Base-by-base conservation (phyloP, 2,329 filamentous ascomycete genomes). In the Piedraia hortae region DNA sequence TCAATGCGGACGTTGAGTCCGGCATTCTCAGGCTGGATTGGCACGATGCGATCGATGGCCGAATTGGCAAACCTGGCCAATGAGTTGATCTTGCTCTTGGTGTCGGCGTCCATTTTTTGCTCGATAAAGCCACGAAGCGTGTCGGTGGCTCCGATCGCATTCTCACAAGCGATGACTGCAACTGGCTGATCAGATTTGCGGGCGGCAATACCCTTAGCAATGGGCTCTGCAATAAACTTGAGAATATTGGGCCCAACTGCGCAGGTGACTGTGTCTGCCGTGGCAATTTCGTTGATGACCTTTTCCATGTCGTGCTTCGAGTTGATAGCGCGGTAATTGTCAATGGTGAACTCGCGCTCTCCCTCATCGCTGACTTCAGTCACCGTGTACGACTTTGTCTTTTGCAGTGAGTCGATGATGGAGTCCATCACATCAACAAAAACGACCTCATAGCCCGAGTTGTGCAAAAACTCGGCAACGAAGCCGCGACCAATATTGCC, bases 321-420 rank as follows among this genome's bases (percentile, higher is more conserved):
- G 64, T 93, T 91, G 60, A 93, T 72, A 48, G 85, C 85, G 23
- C 77, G 74, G 59, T 90, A 93, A 54, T 91, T 85, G 48, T 73
- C 72, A 50, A 97, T 89, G 37, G 54, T 70, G 49, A 73, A 78
- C 38, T 65, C 65, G 25, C 59, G 61, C 38, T 78, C 78, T 35
- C 74, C 78, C 28, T 88, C 71, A 21, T 65, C 59, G 33, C 78
- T 78, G 36, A 91, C 77, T 52, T 91, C 80, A 28, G 82, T 88
- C 43, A 97, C 82, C 31, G 70, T 67, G 60, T 93, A 97, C 8
- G 64, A 71, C 25, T 65, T 56, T 21, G 62, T 59, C 10, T 56
- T 50, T 44, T 93, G 77, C 34, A 97, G 62, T 23, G 59, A 50
- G 37, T 82, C 56, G 44, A 93, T 85, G 30, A 91, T 55, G 29